Percentiles rank a stretch among this genome's conserved stretches.
Conservation (phyloP, 331 rosid genomes). For the Telfairia occidentalis region DNA sequence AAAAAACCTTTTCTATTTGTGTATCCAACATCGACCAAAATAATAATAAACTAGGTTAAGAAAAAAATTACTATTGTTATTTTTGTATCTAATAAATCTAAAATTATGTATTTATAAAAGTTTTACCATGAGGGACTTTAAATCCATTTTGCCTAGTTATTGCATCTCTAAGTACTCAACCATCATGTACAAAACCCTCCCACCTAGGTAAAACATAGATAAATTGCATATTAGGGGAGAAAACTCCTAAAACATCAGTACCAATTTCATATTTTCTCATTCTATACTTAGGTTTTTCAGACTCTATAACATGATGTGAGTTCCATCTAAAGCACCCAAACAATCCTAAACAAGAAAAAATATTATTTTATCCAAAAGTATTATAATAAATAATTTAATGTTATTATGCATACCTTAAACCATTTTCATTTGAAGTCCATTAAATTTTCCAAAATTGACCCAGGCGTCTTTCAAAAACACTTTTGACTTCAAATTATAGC, state of each 20-base stretch:
- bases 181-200: neutral
- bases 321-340: neutral
- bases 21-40: too few relatives aligned
- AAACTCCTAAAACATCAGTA: conserved; percentile 2
- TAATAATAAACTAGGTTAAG: too few relatives aligned
- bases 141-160: too few relatives aligned
- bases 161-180: neutral
- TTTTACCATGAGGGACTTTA: too few relatives aligned
- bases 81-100: too few relatives aligned
- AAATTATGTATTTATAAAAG: too few relatives aligned
- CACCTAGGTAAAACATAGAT: neutral
- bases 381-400: neutral
- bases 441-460: neutral
- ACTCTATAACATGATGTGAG: neutral
- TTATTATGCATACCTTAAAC: neutral
- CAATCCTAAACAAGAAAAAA: neutral
- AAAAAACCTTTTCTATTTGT: too few relatives aligned
- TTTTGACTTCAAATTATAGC: neutral
- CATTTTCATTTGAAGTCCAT: neutral
- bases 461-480: neutral
- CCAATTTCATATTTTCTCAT: neutral
- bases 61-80: too few relatives aligned
- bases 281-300: neutral
- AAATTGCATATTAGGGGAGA: neutral
- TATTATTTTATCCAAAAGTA: neutral